Evolutionary conservation across 2,329 filamentous ascomycete species (phyloP), one percentile per base, ranked within the genome.

Genomic region (Colletotrichum sidae): DNA sequence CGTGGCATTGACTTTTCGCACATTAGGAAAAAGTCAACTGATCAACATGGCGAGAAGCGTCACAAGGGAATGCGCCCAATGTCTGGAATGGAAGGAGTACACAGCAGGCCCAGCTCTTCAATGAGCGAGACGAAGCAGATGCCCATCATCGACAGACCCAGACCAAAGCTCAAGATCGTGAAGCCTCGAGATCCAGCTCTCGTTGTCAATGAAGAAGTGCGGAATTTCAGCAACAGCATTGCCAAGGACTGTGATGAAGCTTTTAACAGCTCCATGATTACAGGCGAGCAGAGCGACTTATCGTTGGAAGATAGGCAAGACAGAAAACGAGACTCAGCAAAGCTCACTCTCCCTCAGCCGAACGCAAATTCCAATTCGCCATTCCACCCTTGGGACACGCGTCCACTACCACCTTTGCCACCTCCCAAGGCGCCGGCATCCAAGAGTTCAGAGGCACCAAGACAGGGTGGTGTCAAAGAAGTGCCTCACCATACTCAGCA

Each of bases 241-340:
- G 93, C 93, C 54, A 93, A 93, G 76, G 92, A 96, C 64, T 96
- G 94, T 73, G 94, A 69, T 73, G 92, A 96, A 72, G 94, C 94
- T 1, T 97, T 98, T 80, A 94, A 93, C 73, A 89, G 91, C 70
- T 84, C 83, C 9, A 70, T 87, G 10, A 77, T 85, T 12, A 74
- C 77, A 15, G 77, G 79, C 13, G 76, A 78, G 11, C 79, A 69
- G 62, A 68, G 57, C 39, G 61, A 68, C 35, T 34, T 62, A 0
- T 72, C 75, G 35, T 69, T 77, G 45, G 73, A 75, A 3, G 76
- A 80, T 34, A 65, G 57, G 8, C 72, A 78, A 13, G 70, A 70
- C 47, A 72, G 69, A 44, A 70, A 72, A 49, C 74, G 76, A 35
- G 75, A 79, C 60, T 75, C 77, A 3, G 82, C 77, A 4, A 80